phyloP scores from a whole-genome alignment of 306 rosid species.

The Pachyrhizus erosus region DNA sequence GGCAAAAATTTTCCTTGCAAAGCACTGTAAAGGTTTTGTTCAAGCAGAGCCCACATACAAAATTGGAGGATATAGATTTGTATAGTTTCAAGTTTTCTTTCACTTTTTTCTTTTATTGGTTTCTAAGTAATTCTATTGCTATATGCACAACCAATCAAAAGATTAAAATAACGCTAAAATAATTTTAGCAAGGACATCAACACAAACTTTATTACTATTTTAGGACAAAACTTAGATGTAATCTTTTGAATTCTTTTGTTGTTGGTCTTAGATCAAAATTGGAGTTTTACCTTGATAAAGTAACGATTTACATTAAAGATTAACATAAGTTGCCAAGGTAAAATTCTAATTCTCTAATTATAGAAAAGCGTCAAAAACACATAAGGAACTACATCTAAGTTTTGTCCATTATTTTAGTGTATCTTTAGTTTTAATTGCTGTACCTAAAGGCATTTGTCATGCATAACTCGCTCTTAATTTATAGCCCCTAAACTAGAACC shows the following conservation, averaged over 20 bases:
- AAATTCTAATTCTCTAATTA: neutral
- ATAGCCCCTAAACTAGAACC: neutral
- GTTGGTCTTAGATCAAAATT: neutral
- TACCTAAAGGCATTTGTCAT: neutral
- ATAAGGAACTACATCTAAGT: neutral
- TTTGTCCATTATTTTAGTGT: neutral
- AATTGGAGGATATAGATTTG: slow-evolving; percentile 63
- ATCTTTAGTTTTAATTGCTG: neutral
- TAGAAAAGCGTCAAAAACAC: neutral
- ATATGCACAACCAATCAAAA: neutral
- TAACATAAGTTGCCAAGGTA: neutral
- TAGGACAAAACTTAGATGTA: neutral
- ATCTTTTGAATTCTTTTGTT: fast-evolving
- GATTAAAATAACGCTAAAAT: neutral
- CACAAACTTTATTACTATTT: neutral
- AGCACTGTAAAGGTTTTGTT: slow-evolving; percentile 50
- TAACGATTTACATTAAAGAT: neutral
- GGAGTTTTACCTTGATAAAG: neutral
- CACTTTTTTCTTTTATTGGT: neutral
- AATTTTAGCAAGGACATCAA: neutral
- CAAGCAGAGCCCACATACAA: slow-evolving; percentile 50
- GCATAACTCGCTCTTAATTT: neutral
- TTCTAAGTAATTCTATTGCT: neutral
- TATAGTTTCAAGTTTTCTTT: slow-evolving; percentile 29
- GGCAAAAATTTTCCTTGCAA: slow-evolving; percentile 59